Conservation (phyloP, 2,329 filamentous ascomycete genomes). For the Madurella fahalii region DNA sequence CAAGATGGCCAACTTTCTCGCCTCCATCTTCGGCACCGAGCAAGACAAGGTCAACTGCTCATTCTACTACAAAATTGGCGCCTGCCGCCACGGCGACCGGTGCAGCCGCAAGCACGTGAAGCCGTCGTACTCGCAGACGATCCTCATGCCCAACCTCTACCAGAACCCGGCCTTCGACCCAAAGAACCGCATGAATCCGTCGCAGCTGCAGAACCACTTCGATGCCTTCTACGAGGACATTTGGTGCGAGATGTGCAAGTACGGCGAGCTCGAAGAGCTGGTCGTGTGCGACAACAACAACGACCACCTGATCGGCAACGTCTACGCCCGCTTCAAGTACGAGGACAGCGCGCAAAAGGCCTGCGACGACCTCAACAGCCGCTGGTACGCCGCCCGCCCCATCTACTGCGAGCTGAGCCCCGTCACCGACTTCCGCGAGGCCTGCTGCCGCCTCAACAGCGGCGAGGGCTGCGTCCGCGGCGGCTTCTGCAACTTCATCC, state of each 20-base stretch:
- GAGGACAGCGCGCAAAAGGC: constrained; percentile 92
- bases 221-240: constrained; percentile 99
- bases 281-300: constrained; percentile 99
- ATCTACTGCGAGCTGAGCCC: constrained; percentile 98
- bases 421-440: constrained; percentile 97
- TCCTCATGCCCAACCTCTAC: constrained; percentile 97
- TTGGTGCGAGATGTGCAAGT: constrained; percentile 99
- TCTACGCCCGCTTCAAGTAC: constrained; percentile 99
- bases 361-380: constrained; percentile 87
- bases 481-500: constrained; percentile 99
- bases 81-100: constrained; percentile 95
- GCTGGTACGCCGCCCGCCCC: constrained; percentile 95
- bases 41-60: constrained; percentile 99
- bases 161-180: constrained; percentile 97
- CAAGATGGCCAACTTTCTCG: constrained; percentile 92
- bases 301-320: constrained; percentile 97
- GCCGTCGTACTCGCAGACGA: constrained; percentile 94
- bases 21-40: constrained; percentile 98
- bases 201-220: constrained; percentile 97
- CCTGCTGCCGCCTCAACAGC: constrained; percentile 89
- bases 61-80: constrained; percentile 99
- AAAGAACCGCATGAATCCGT: constrained; percentile 93
- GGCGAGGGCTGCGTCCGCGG: constrained; percentile 94
- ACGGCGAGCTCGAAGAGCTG: constrained; percentile 93
- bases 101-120: constrained; percentile 99